Evolutionary conservation across 371 early-diverging fungal species (phyloP), one percentile per base, ranked within the genome.

Genomic region (Mortierella sp.): DNA sequence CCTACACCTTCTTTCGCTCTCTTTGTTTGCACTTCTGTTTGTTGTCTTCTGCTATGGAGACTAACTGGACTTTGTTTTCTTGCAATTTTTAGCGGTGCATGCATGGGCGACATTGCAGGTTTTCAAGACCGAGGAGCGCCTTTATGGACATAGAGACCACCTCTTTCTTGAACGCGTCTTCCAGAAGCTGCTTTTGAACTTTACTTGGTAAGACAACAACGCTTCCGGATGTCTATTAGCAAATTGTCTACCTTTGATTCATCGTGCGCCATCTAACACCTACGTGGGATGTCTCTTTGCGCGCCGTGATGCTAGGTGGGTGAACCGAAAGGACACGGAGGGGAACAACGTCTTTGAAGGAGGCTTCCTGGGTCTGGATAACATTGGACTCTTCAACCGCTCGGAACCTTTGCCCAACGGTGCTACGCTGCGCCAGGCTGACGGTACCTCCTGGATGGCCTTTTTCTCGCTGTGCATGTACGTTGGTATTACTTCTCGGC

Each of bases 381-480:
- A 90, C 75, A 90, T 90, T 73, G 89, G 88, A 11, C 87, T 89
- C 28, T 90, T 90, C 81, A 89, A 90, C 78, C 88, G 90, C 44
- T 83, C 87, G 16, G 90, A 90, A 76, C 81, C 84, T 9, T 67
- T 89, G 59, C 89, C 89, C 48, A 84, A 84, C 70, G 88, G 88
- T 5, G 90, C 88, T 0, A 69, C 80, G 5, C 75, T 90, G 11
- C 81, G 89, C 9, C 90, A 90, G 51, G 89, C 90, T 10, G 90
- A 90, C 46, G 90, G 88, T 3, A 90, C 90, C 14, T 78, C 83
- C 19, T 90, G 90, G 90, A 89, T 90, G 89, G 88, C 86, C 8
- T 85, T 85, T 69, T 85, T 81, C 44, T 85, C 82, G 4, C 74
- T 85, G 2, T 74, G 74, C 79, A 85, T 85, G 86, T 83, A 76